Conservation (phyloP, 805 yeast species). For the Yarrowia deformans region DNA sequence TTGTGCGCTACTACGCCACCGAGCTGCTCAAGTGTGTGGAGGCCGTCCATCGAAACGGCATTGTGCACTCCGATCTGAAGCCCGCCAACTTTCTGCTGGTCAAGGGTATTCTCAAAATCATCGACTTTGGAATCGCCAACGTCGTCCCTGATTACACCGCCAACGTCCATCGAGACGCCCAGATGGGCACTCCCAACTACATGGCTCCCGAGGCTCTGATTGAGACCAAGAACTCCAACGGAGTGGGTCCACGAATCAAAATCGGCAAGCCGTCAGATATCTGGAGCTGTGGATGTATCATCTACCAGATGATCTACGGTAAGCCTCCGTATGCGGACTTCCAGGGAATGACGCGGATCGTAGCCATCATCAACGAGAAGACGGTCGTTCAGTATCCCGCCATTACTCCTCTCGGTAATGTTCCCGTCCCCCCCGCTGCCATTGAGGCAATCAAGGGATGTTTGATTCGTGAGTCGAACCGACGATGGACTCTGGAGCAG, state of each 20-base stretch:
- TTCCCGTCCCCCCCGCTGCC: constrained; percentile 70
- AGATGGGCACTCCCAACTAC: constrained; percentile 94
- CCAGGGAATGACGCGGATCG: constrained; percentile 75
- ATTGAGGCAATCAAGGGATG: constrained; percentile 77
- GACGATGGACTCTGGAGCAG: constrained; percentile 69
- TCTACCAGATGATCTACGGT: constrained; percentile 95
- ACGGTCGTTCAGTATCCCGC: constrained; percentile 72
- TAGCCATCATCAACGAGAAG: constrained; percentile 87
- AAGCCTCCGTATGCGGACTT: constrained; percentile 86
- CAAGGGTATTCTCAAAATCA: constrained; percentile 81
- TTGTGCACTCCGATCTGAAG: constrained; percentile 82
- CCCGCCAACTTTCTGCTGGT: constrained; percentile 66
- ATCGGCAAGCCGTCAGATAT: constrained; percentile 96
- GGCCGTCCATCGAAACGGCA: constrained; percentile 86
- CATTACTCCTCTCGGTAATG: constrained; percentile 62
- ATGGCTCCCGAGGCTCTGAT: constrained; percentile 97
- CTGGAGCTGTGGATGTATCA: constrained; percentile 97
- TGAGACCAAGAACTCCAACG: constrained; percentile 56
- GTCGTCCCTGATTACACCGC: constrained; percentile 92
- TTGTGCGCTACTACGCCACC: constrained; percentile 77
- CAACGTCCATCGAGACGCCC: constrained; percentile 86
- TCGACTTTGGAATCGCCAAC: constrained; percentile 92
- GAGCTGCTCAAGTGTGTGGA: constrained; percentile 83
- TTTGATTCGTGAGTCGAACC: constrained; percentile 70
- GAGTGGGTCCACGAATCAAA: constrained; percentile 56